Evolutionary conservation across 148 eudicot genomes (phyloP).

Genomic region (Vaccinium corymbosum): DNA sequence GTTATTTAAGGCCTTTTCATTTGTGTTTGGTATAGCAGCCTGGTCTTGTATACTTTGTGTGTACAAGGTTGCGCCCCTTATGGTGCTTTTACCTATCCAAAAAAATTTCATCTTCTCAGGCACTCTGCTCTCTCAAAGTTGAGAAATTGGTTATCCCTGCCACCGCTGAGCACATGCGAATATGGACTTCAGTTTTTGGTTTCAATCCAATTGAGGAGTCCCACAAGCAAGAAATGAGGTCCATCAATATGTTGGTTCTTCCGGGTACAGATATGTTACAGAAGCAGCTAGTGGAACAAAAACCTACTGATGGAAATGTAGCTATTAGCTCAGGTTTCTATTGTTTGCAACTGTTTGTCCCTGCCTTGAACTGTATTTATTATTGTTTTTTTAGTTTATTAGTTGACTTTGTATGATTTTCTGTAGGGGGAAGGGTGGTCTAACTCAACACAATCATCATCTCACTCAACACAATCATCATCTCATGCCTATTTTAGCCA

Average conservation of each 20-base stretch:
- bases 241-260: conserved; percentile 83
- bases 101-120: conserved; percentile 36
- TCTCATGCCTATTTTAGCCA: conserved; percentile 25
- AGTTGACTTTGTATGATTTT: conserved; percentile 15
- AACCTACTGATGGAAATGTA: conserved; percentile 28
- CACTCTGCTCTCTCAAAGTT: conserved; percentile 60
- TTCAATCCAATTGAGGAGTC: conserved; percentile 58
- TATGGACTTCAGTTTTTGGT: conserved; percentile 80
- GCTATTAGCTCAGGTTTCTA: conserved; percentile 27
- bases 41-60: neutral
- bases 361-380: neutral
- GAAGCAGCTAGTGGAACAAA: conserved; percentile 51
- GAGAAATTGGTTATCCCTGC: conserved; percentile 88
- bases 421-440: conserved; percentile 27
- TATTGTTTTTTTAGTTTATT: neutral
- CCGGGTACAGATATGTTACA: conserved; percentile 93
- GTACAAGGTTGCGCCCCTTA: neutral
- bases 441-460: conserved; percentile 18
- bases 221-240: conserved; percentile 63
- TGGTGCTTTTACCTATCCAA: neutral
- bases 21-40: neutral
- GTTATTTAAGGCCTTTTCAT: neutral
- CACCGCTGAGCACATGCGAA: conserved; percentile 79
- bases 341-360: neutral
- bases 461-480: conserved; percentile 14